Evolutionary conservation across 2,329 filamentous ascomycete genomes (phyloP).

Genomic region (Niveomyces coronatus): DNA sequence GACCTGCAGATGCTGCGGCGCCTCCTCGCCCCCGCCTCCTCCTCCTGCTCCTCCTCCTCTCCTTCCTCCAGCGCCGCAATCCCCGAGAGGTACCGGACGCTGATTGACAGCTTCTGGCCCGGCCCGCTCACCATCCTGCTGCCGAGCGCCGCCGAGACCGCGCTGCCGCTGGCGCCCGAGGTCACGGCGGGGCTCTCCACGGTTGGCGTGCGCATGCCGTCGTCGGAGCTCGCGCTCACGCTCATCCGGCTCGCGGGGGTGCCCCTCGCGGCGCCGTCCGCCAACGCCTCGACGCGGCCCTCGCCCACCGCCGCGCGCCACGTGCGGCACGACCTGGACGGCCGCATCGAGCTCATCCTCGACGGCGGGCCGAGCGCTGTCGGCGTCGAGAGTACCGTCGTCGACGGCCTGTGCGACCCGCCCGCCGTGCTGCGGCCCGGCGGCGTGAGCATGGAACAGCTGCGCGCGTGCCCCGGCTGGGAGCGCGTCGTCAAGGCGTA

Average conservation of each 20-base stretch:
- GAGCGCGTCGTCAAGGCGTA: constrained; percentile 68
- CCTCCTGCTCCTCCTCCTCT: too few relatives aligned
- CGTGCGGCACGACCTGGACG: constrained; percentile 73
- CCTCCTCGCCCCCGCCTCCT: constrained; percentile 38
- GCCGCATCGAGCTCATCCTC: constrained; percentile 74
- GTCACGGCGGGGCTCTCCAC: constrained; percentile 78
- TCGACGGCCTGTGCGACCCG: constrained; percentile 75
- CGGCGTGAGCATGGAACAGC: constrained; percentile 72
- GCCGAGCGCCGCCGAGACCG: constrained; percentile 60
- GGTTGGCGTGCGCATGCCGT: constrained; percentile 86
- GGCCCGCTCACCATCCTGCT: constrained; percentile 87
- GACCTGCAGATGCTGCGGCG: constrained; percentile 66
- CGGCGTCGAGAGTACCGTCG: constrained; percentile 93
- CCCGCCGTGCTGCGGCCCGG: constrained; percentile 79
- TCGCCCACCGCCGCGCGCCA: constrained; percentile 87
- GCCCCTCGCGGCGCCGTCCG: constrained; percentile 83
- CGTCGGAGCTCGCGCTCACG: constrained; percentile 71
- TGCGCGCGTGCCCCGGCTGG: constrained; percentile 70
- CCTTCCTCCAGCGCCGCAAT: too few relatives aligned
- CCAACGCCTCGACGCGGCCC: constrained; percentile 88
- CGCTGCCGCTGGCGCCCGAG: constrained; percentile 79
- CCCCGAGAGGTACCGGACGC: constrained; percentile 63
- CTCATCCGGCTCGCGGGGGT: constrained; percentile 71
- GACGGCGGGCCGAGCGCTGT: constrained; percentile 82
- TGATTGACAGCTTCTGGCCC: constrained; percentile 85